phyloP scores from a whole-genome alignment of 768 basidiomycete species.

The Lentinus tigrinus region DNA sequence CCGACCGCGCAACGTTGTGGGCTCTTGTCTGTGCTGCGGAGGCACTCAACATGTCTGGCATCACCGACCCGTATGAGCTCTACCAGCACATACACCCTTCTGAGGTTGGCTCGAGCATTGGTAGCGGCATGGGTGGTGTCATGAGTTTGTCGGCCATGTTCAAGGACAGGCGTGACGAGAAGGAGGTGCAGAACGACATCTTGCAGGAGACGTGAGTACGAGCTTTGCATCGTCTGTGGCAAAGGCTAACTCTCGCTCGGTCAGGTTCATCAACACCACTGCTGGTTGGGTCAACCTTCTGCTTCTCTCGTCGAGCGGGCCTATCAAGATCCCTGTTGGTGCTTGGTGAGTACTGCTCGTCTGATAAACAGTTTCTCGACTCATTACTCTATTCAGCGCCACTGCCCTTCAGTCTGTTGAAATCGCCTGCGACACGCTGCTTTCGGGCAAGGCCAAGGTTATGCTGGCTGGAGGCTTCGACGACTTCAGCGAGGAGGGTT shows the following conservation, averaged over 20 bases:
- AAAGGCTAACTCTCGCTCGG: neutral
- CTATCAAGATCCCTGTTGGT: conserved; percentile 98
- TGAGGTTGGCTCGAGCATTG: conserved; percentile 90
- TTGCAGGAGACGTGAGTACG: conserved; percentile 88
- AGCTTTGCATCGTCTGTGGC: neutral
- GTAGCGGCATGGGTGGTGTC: conserved; percentile 98
- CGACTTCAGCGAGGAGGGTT: conserved; percentile 97
- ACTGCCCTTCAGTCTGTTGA: conserved; percentile 97
- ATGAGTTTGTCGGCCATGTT: conserved; percentile 94
- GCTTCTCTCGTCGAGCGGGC: conserved; percentile 92
- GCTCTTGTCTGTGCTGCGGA: conserved; percentile 92
- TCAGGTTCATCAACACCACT: conserved; percentile 97
- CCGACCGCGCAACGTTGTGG: conserved; percentile 92
- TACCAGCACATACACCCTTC: conserved; percentile 97
- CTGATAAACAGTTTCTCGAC: conserved; percentile 4
- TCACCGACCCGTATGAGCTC: conserved; percentile 97
- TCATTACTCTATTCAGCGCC: conserved; percentile 50
- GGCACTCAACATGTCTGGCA: conserved; percentile 93
- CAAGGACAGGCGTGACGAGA: conserved; percentile 97
- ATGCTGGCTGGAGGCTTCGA: conserved; percentile 99
- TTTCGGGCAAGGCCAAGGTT: conserved; percentile 96
- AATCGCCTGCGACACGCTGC: conserved; percentile 94
- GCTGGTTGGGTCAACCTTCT: conserved; percentile 98
- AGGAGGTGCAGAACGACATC: conserved; percentile 97
- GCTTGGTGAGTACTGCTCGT: conserved; percentile 68